Base-by-base conservation (phyloP, 306 rosid species). In the Vigna unguiculata region DNA sequence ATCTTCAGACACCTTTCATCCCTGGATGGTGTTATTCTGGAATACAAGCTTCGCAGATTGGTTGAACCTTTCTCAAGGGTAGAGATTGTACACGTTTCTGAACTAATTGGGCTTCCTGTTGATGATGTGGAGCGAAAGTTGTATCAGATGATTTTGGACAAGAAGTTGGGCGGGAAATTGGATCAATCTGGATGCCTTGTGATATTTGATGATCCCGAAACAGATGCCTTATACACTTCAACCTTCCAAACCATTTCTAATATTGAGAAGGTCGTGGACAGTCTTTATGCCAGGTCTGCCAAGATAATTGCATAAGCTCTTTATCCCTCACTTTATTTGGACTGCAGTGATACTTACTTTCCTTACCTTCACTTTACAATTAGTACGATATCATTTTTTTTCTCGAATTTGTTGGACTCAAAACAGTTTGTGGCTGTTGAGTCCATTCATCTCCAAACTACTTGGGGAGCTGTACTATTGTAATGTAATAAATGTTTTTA, bases 51-150 rank as follows among this genome's bases (percentile, higher is more conserved):
- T 16, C 90, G 98, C 87, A 90, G 96, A 78, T 81, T 93, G 87
- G 91, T 93, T 34, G 96, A 91, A 80, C 97, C 98, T 24, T 93
- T 93, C 85, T 91, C 96, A 70, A 90, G 91, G 82, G 98, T 93
- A 40, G 98, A 93, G 88, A 93, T 93, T 78, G 88, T 86, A 6
- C 97, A 91, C 38, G 85, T 91, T 7, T 96, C 98, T 0, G 93
- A 91, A 53, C 91, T 93, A 54, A 93, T 93, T 22, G 96, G 90
- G 71, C 91, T 93, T 63, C 94, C 96, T 1, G 32, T 84, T 25
- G 88, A 87, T 72, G 85, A 84, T 2, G 86, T 87, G 76, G 90
- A 87, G 81, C 70, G 80, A 12, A 87, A 87, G 78, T 45, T 84
- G 86, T 84, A 88, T 75, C 90, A 87, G 83, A 78, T 87, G 90